A percentile compares a stretch with the other conserved stretches of the same genome.
These are phyloP conservation scores for Tetraselmis striata DNA, from an alignment of 139 green algal genomes.

Conservation along the genomic window DNA sequence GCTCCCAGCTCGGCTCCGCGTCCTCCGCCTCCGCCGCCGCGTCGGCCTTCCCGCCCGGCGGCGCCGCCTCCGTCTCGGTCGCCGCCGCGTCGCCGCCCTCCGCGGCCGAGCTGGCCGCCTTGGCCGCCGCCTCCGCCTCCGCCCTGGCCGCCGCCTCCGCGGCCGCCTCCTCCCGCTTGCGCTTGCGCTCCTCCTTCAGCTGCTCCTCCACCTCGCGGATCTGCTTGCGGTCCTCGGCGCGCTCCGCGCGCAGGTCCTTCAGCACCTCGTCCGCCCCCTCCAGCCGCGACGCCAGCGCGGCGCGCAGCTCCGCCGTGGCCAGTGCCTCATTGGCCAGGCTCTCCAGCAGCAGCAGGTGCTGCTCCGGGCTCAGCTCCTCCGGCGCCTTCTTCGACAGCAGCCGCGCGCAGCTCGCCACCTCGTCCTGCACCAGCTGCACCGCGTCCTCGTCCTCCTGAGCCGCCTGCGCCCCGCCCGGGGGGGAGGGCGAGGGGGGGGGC, in stretches of 20 bases:
- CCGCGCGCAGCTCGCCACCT: not conserved
- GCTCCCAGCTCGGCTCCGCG: slow-evolving; percentile 35
- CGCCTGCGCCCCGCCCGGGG: too few relatives aligned
- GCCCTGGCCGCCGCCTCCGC: slow-evolving; percentile 13
- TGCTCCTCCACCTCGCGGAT: slow-evolving; percentile 37
- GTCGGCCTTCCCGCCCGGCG: not conserved
- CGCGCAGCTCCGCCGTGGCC: slow-evolving; percentile 29
- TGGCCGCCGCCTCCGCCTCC: not conserved
- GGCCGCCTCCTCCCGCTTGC: slow-evolving; percentile 11
- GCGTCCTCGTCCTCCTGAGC: not conserved
- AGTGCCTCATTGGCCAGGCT: slow-evolving; percentile 34
- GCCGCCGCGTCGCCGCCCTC: not conserved
- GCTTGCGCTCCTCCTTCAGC: slow-evolving; percentile 24
- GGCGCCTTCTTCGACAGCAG: not conserved
- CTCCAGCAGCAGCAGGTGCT: slow-evolving; percentile 36
- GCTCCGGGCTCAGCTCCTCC: slow-evolving; percentile 7
- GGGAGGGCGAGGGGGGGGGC: too few relatives aligned
- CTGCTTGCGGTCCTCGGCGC: slow-evolving; percentile 34
- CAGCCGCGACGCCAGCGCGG: slow-evolving; percentile 21
- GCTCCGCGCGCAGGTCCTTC: slow-evolving; percentile 28
- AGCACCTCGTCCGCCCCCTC: slow-evolving; percentile 28
- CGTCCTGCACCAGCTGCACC: not conserved
- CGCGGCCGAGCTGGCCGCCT: too few relatives aligned
- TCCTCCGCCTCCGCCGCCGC: slow-evolving; percentile 10
- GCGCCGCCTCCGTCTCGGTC: not conserved